Evolutionary conservation across 805 yeast genomes (phyloP), one percentile per base, ranked within the genome.

Genomic region (Kazachstania bromeliacearum): DNA sequence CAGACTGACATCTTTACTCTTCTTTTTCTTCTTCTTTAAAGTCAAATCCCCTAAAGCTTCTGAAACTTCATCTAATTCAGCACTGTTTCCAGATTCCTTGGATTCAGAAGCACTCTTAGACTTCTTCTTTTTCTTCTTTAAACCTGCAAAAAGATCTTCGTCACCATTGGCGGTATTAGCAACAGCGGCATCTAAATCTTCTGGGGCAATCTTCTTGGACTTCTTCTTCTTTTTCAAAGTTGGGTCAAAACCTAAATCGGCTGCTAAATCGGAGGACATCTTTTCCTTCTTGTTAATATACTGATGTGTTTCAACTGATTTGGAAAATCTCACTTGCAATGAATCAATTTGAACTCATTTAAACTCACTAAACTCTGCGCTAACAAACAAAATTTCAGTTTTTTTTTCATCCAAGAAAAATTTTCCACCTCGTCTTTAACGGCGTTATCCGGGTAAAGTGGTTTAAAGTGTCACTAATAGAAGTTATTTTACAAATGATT

Each of bases 81-180:
- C 24, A 19, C 21, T 66, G 29, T 64, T 71, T 19, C 51, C 59
- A 9, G 51, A 55, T 4, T 59, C 70, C 7, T 57, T 61, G 7
- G 57, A 60, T 26, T 44, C 61, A 32, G n/a, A n/a, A n/a, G 55
- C 57, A 45, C 41, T 64, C 67, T 63, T 60, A 44, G 76, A 65
- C 63, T 83, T 73, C 81, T 83, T 84, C 74, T 85, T 77, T 72
- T 85, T 84, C 66, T 83, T 83, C 63, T 82, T 84, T 56, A 85
- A 66, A 7, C 92, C 89, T 22, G 85, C 72, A 51, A 84, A 77
- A 64, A 84, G 62, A 43, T 79, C 87, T 45, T 78, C 85, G 37
- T 72, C 77, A 39, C 64, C 68, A 39, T 63, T 70, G 5, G 50
- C 53, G 15, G 45, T 48, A 22, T 38, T 32, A 14, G 46, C 43